Conservation (phyloP, 352 stramenopile species). For the Pythium volutum region DNA sequence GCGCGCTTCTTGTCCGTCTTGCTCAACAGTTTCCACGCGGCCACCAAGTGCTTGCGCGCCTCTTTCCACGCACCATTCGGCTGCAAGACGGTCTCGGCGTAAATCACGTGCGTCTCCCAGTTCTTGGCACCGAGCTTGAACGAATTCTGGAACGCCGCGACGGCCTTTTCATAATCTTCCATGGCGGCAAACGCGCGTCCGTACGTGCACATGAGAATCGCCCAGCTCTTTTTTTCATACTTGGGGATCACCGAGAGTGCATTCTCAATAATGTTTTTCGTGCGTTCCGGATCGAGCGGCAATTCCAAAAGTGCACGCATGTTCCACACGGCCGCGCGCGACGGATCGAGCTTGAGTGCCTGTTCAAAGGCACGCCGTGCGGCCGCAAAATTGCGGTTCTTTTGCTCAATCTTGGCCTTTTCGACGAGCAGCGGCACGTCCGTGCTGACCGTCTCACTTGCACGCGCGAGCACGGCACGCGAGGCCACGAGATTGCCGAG, state of each 20-base stretch:
- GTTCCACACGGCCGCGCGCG: slow-evolving; percentile 74
- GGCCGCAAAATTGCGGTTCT: slow-evolving; percentile 50
- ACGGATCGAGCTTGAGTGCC: slow-evolving; percentile 68
- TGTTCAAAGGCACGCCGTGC: slow-evolving; percentile 67
- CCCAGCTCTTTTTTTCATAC: slow-evolving; percentile 82
- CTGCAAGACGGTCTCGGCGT: slow-evolving; percentile 68
- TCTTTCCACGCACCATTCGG: slow-evolving; percentile 73
- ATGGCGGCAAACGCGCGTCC: slow-evolving; percentile 65
- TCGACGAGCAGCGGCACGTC: slow-evolving; percentile 69
- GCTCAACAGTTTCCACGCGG: slow-evolving; percentile 53
- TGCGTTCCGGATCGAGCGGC: slow-evolving; percentile 51
- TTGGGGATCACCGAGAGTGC: slow-evolving; percentile 60
- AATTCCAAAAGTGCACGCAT: slow-evolving; percentile 77
- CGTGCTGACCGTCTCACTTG: slow-evolving; percentile 62
- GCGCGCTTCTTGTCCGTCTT: slow-evolving; percentile 53
- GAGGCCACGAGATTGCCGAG: slow-evolving; percentile 61
- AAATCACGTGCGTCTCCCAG: slow-evolving; percentile 83
- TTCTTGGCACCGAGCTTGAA: slow-evolving; percentile 80
- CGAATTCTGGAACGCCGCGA: slow-evolving; percentile 76
- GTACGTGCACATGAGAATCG: slow-evolving; percentile 85
- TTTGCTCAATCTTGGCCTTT: slow-evolving; percentile 81
- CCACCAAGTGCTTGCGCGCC: slow-evolving; percentile 67
- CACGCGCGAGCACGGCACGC: slow-evolving; percentile 60
- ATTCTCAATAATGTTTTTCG: slow-evolving; percentile 74
- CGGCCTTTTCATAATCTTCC: slow-evolving; percentile 67